Percentiles rank a stretch among this genome's conserved stretches.
phyloP scores from a whole-genome alignment of 345 rosid genomes.

The Psidium friedrichsthalianum region DNA sequence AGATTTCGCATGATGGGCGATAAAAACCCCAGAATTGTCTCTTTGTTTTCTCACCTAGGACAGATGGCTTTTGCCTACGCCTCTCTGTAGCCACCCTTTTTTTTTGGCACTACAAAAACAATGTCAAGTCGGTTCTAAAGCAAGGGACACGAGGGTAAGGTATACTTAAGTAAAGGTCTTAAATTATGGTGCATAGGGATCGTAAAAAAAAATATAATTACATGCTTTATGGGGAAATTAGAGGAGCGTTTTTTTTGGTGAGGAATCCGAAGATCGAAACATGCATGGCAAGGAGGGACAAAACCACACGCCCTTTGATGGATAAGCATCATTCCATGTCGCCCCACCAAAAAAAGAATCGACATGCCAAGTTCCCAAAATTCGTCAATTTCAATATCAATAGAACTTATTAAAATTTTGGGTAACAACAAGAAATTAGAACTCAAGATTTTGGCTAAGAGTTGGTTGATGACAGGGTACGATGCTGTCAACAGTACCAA shows the following conservation, averaged over 20 bases:
- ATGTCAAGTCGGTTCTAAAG: not conserved
- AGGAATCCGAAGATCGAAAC: not conserved
- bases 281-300: not conserved
- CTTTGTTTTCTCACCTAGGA: not conserved
- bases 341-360: not conserved
- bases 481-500: not conserved
- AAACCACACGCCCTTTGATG: slow-evolving; percentile 4
- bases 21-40: not conserved
- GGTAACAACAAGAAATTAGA: not conserved
- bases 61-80: not conserved
- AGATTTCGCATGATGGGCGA: not conserved
- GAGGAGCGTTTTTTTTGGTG: not conserved
- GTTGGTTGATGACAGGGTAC: not conserved
- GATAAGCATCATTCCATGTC: not conserved
- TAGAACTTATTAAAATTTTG: not conserved
- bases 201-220: not conserved
- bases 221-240: not conserved
- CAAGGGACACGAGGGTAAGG: not conserved
- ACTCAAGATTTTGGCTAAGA: not conserved
- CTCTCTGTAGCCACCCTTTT: not conserved
- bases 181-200: not conserved
- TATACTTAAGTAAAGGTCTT: not conserved
- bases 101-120: not conserved
- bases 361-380: not conserved
- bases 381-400: not conserved